Evolutionary conservation across 768 basidiomycete genomes (phyloP), one percentile per base, ranked within the genome.

Genomic region (Candolleomyces eurysporus): DNA sequence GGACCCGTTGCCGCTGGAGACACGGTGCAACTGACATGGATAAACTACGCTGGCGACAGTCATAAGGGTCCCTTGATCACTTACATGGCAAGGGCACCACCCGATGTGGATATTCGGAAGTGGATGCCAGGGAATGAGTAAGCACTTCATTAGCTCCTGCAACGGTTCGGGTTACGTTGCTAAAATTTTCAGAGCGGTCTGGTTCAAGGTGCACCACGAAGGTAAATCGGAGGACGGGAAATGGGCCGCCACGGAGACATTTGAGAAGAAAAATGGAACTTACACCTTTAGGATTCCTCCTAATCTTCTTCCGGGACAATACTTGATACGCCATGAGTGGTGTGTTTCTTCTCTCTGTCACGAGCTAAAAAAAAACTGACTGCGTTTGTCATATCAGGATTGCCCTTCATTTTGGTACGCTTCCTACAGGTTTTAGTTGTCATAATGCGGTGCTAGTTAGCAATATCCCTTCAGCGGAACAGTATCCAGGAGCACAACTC

Each of bases 251-350:
- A 74, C 77, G 0, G 75, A 77, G 57, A 59, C 75, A n/a, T 69
- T 80, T 26, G 66, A 66, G 9, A 74, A 73, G 3, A 61, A 69
- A 22, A 70, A 78, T 61, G 72, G 73, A 50, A 70, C 78, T 58
- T 82, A 78, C 60, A 76, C 75, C 3, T 78, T 82, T 68, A 79
- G 75, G 3, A 79, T 81, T 55, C 80, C 79, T 8, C 65, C 72
- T 1, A 78, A 75, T 22, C 70, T 80, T 42, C 69, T 75, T 59
- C 63, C 79, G 11, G 79, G 78, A 5, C 79, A 81, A 65, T 82
- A 82, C 63, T 73, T 82, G 63, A 73, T 81, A 61, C 72, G 80
- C 17, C 76, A 81, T 64, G 79, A 81, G 61, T 78, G 76, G 75
- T 78, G 19, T 46, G 73, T 62, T 17, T 11, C 36, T 11, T 36